Evolutionary conservation across 305 asterid species (phyloP).

Genomic region (Solanum aculeatissimum): DNA sequence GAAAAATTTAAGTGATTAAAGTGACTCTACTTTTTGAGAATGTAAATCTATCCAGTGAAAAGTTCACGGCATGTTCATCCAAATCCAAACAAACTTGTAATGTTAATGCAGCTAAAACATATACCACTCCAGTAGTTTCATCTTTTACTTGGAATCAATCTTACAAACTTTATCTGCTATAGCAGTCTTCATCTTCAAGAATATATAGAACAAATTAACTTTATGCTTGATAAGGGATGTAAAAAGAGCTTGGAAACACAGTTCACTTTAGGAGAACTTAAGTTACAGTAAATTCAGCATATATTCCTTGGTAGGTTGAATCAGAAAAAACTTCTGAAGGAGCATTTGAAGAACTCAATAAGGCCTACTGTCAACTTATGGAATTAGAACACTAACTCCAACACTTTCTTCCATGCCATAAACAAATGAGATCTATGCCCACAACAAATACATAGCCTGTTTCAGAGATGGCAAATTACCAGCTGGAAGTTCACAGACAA

Average conservation of each 20-base stretch:
- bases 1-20: neutral
- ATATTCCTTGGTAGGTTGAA: neutral
- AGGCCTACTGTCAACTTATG: neutral
- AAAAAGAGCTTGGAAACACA: neutral
- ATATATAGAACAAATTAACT: neutral
- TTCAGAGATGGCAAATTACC: neutral
- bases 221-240: neutral
- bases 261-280: neutral
- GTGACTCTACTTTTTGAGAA: neutral
- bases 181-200: neutral
- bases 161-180: neutral
- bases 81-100: neutral
- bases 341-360: neutral
- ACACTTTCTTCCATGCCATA: neutral
- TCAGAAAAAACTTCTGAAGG: neutral
- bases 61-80: neutral
- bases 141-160: neutral
- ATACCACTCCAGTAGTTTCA: neutral
- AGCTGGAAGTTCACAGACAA: neutral
- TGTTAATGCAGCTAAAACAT: neutral
- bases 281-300: neutral
- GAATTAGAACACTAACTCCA: neutral
- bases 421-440: neutral
- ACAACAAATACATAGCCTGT: neutral
- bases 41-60: neutral